Percentiles rank a stretch among this genome's conserved stretches.
phyloP scores from a whole-genome alignment of 306 rosid genomes.

The Cotoneaster glaucophyllus region DNA sequence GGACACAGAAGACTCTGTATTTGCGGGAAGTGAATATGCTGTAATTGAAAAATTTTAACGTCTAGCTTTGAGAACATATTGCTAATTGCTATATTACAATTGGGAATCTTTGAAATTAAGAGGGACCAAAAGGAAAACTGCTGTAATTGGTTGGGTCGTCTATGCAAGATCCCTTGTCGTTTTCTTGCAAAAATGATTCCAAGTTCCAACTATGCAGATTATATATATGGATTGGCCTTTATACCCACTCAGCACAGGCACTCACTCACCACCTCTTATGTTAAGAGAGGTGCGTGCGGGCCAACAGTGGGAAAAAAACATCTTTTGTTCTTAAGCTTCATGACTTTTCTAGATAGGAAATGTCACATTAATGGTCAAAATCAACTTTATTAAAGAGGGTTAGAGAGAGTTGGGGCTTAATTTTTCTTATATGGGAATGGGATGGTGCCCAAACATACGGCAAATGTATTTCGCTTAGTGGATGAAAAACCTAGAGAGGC shows the following conservation, averaged over 20 bases:
- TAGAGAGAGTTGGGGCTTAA: background rate
- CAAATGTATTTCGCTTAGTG: background rate
- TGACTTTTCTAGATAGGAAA: background rate
- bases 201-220: background rate
- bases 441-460: background rate
- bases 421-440: background rate
- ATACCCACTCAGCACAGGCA: conserved; percentile 15
- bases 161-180: conserved; percentile 4
- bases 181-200: conserved; percentile 23
- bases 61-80: background rate
- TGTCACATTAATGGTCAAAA: conserved; percentile 1
- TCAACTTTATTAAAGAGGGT: conserved; percentile 4
- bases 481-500: background rate
- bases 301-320: background rate
- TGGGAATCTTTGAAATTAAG: conserved; percentile 19
- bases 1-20: background rate
- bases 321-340: conserved; percentile 7
- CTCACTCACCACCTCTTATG: conserved; percentile 15
- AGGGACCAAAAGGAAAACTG: conserved; percentile 13
- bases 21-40: conserved; percentile 24
- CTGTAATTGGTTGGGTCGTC: conserved; percentile 20
- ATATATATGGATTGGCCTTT: conserved; percentile 19
- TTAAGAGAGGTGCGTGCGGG: no score
- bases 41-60: background rate
- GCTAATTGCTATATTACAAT: background rate